Percentiles rank a stretch among this genome's conserved stretches.
These are phyloP conservation scores for Paxillus involutus DNA, from an alignment of 768 basidiomycete species.

Conservation along the genomic window DNA sequence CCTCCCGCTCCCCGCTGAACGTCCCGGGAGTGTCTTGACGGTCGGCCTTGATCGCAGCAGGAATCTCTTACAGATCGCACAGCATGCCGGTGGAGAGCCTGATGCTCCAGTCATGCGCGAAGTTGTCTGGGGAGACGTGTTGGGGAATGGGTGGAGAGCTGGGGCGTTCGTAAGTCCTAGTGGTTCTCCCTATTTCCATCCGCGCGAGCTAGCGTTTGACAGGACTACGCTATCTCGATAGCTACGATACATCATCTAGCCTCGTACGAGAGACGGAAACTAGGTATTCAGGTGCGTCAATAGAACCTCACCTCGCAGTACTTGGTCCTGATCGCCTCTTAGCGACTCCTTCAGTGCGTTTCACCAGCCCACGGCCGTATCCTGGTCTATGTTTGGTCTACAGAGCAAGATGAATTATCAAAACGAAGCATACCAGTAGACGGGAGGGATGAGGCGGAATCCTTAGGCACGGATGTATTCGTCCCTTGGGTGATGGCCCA, in stretches of 20 bases:
- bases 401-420: slow-evolving; percentile 86
- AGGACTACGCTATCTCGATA: slow-evolving; percentile 98
- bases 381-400: slow-evolving; percentile 95
- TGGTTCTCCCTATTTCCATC: neutral
- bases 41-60: slow-evolving; percentile 83
- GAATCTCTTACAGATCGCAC: slow-evolving; percentile 77
- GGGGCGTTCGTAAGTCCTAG: slow-evolving; percentile 70
- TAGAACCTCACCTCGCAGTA: neutral
- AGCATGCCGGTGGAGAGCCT: slow-evolving; percentile 49
- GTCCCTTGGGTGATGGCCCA: slow-evolving; percentile 81
- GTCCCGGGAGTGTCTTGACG: slow-evolving; percentile 62
- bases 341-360: slow-evolving; percentile 67
- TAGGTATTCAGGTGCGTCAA: slow-evolving; percentile 66
- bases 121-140: slow-evolving; percentile 78
- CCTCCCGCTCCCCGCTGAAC: slow-evolving; percentile 69
- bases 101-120: slow-evolving; percentile 45
- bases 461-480: slow-evolving; percentile 74
- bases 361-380: slow-evolving; percentile 71
- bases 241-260: slow-evolving; percentile 97
- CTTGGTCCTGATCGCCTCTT: neutral
- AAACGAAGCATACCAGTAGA: slow-evolving; percentile 61
- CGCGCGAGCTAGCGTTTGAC: neutral
- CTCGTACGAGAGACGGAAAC: slow-evolving; percentile 67
- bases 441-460: neutral
- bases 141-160: slow-evolving; percentile 71